Percentiles rank a stretch among this genome's conserved stretches.
phyloP scores from a whole-genome alignment of 1,139 yeast genomes.

The Zhuliangozyma parablackwelliae region DNA sequence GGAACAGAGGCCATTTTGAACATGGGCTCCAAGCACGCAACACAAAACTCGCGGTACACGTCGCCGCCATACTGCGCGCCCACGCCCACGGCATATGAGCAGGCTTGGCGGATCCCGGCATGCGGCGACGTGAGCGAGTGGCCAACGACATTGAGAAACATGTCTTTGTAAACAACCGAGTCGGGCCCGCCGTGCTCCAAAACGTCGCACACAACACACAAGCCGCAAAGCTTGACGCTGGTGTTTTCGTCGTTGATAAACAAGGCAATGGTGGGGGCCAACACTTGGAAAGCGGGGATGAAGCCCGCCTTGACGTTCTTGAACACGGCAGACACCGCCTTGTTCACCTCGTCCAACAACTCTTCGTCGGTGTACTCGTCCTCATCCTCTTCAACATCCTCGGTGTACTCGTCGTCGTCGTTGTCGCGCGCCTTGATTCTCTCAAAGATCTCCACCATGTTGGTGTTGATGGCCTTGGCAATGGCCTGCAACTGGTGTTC shows the following conservation, averaged over 20 bases:
- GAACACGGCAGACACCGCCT: constrained; percentile 71
- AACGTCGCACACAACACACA: constrained; percentile 75
- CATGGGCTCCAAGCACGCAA: constrained; percentile 69
- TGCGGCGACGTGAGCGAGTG: constrained; percentile 64
- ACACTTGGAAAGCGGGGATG: constrained; percentile 58
- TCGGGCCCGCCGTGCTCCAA: constrained; percentile 74
- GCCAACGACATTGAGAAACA: constrained; percentile 59
- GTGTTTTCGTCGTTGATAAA: constrained; percentile 63
- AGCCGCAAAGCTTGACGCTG: constrained; percentile 70
- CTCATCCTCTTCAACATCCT: constrained; percentile 73
- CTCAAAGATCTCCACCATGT: constrained; percentile 63
- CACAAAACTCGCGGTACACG: constrained; percentile 56
- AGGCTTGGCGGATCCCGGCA: constrained; percentile 80
- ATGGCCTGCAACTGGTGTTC: constrained; percentile 54
- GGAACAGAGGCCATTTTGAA: constrained; percentile 72
- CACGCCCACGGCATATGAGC: constrained; percentile 79
- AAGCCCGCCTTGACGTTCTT: constrained; percentile 57
- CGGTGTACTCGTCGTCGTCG: constrained; percentile 67
- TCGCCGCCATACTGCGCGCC: constrained; percentile 80
- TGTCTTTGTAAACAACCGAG: constrained; percentile 59
- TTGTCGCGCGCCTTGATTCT: constrained; percentile 70
- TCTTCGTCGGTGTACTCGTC: constrained; percentile 90
- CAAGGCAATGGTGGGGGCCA: constrained; percentile 52
- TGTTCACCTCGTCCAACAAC: constrained; percentile 77
- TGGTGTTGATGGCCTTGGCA: constrained; percentile 56